Conservation (phyloP, 306 rosid species). For the Lablab purpureus region DNA sequence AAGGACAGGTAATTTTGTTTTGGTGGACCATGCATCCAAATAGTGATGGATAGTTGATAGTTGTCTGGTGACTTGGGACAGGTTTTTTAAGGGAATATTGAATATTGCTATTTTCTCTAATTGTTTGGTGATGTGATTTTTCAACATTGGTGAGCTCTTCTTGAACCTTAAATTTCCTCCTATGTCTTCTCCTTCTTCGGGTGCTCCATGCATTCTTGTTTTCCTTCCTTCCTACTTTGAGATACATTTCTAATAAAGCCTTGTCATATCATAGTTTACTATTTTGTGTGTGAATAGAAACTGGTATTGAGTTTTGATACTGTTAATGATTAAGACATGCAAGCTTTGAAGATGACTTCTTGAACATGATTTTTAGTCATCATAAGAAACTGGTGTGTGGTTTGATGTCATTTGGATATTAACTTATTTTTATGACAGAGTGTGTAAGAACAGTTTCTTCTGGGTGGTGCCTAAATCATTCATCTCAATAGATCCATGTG, state of each 20-base stretch:
- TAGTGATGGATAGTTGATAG: slow-evolving; percentile 10
- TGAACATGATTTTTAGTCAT: neutral
- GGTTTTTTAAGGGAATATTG: slow-evolving; percentile 31
- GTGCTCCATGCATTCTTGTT: neutral
- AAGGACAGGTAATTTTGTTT: slow-evolving; percentile 32
- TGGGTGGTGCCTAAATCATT: neutral
- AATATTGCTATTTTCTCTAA: slow-evolving; percentile 11
- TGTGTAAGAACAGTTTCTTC: slow-evolving; percentile 22
- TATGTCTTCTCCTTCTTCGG: slow-evolving; percentile 1
- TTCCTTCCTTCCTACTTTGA: slow-evolving; percentile 25
- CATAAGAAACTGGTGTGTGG: slow-evolving; percentile 23
- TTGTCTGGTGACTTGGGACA: slow-evolving; percentile 36
- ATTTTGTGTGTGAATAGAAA: neutral
- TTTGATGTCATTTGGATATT: slow-evolving; percentile 33
- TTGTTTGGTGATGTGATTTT: slow-evolving; percentile 8
- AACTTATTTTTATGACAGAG: slow-evolving; percentile 19
- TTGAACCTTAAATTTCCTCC: slow-evolving; percentile 10
- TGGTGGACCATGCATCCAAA: slow-evolving; percentile 17
- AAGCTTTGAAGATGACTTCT: neutral
- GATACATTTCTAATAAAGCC: slow-evolving; percentile 17
- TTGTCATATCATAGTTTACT: neutral
- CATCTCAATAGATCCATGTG: slow-evolving; percentile 17
- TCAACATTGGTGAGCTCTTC: neutral
- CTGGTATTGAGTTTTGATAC: neutral
- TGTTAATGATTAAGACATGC: slow-evolving; percentile 2